Evolutionary conservation across 345 rosid species (phyloP).

Genomic region (Syzygium aromaticum): DNA sequence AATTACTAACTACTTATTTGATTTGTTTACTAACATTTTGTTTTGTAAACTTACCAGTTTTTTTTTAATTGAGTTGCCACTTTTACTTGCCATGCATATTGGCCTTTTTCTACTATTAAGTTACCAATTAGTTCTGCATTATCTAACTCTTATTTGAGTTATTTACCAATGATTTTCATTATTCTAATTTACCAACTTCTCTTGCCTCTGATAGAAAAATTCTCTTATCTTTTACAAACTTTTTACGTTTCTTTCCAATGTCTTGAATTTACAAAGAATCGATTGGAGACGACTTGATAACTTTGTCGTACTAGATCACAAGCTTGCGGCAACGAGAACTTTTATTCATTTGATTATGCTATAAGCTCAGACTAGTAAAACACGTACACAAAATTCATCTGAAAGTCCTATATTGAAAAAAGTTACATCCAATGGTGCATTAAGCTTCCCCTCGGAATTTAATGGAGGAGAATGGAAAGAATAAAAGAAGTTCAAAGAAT

Average conservation of each 20-base stretch:
- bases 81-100: not conserved
- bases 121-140: not conserved
- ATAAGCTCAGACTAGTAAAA: not conserved
- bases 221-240: not conserved
- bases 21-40: not conserved
- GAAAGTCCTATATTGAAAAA: not conserved
- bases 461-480: not conserved
- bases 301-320: not conserved
- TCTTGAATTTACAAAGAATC: not conserved
- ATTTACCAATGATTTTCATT: not conserved
- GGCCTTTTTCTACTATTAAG: not conserved
- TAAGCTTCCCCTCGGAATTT: not conserved
- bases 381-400: not conserved
- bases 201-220: not conserved
- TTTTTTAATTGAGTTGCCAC: not conserved
- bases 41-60: not conserved
- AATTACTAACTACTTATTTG: not conserved
- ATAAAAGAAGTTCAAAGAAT: not conserved
- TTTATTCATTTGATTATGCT: not conserved
- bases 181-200: not conserved
- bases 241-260: not conserved
- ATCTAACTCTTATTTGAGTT: not conserved
- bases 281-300: not conserved
- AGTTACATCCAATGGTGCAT: not conserved
- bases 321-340: not conserved